These are phyloP conservation scores for Globisporangium canariense DNA, from an alignment of 352 stramenopile species.

Conservation along the genomic window DNA sequence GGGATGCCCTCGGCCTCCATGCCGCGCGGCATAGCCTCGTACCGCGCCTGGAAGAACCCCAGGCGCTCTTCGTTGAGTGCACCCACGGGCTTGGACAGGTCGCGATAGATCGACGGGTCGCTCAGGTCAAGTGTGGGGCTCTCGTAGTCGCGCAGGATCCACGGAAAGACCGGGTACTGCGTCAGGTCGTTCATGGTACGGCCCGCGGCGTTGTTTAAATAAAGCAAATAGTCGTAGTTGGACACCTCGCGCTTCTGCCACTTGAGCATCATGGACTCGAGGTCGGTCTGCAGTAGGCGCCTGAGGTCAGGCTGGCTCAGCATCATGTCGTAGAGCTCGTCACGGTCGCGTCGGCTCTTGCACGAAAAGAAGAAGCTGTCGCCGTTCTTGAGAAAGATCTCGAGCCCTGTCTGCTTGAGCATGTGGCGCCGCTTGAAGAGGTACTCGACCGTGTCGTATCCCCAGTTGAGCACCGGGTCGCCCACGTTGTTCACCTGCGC, in stretches of 20 bases:
- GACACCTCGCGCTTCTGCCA: slow-evolving; percentile 89
- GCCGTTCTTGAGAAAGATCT: slow-evolving; percentile 76
- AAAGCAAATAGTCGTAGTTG: slow-evolving; percentile 93
- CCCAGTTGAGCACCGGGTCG: slow-evolving; percentile 83
- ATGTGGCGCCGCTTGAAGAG: slow-evolving; percentile 89
- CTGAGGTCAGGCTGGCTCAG: slow-evolving; percentile 66
- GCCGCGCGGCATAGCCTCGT: slow-evolving; percentile 84
- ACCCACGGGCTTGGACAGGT: slow-evolving; percentile 94
- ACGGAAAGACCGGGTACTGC: slow-evolving; percentile 98
- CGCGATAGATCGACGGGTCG: slow-evolving; percentile 85
- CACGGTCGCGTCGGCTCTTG: slow-evolving; percentile 47
- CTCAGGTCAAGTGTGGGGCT: slow-evolving; percentile 85
- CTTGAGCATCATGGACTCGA: slow-evolving; percentile 78
- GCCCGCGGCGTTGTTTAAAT: slow-evolving; percentile 87
- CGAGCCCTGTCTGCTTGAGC: slow-evolving; percentile 83
- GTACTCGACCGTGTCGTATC: slow-evolving; percentile 66
- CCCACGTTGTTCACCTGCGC: slow-evolving; percentile 90
- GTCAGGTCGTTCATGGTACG: slow-evolving; percentile 89
- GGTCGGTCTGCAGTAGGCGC: slow-evolving; percentile 52
- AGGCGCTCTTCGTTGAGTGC: slow-evolving; percentile 89
- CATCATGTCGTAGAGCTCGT: slow-evolving; percentile 86
- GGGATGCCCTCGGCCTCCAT: slow-evolving; percentile 75
- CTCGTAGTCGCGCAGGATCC: slow-evolving; percentile 92
- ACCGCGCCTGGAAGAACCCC: slow-evolving; percentile 86
- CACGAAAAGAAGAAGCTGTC: slow-evolving; percentile 87